Evolutionary conservation across 1,284 basidiomycete genomes (phyloP), one percentile per base, ranked within the genome.

Genomic region (Pterula multifida): DNA sequence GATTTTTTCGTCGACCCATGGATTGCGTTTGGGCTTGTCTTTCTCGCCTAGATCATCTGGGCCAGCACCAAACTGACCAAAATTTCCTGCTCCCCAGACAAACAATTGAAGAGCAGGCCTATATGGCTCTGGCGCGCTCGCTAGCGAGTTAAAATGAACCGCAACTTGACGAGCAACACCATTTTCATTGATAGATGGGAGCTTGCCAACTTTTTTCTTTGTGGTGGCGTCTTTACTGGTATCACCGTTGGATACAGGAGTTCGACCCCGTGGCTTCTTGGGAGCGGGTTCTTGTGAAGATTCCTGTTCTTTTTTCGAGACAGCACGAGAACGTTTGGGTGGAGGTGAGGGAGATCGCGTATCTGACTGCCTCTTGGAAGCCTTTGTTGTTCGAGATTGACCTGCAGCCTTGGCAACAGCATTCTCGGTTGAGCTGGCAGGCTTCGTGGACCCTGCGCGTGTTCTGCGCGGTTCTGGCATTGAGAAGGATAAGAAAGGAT

Each of bases 1-100:
- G 6, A 85, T 80, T 60, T 79, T 72, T 57, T 74, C 64, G 54
- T 83, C 77, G 13, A 78, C 70, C 79, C 80, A 86, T 0, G 62
- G 47, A 58, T 80, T 89, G 51, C 80, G 72, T 59, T 76, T 81
- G 3, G 89, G 90, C 55, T 81, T 82, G 50, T 73, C 66, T 53
- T 85, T 72, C 64, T 92, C 86, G 52, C 70, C 77, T 26, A 88
- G 67, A 48, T 73, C 64, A 55, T 84, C 80, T 2, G 78, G 73
- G 2, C 90, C 90, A 66, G 90, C 75, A 17, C 90, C 91, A 58
- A 93, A 85, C 63, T 94, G 90, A 42, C 89, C 90, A 68, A 87
- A 87, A 64, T 91, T 90, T 19, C 90, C 90, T 13, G 80, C 75
- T 4, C 91, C 91, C 78, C 87, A 94, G 2, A 79, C 81, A 55